A percentile compares a stretch with the other conserved stretches of the same genome.
Conservation (phyloP, 305 asterid species). For the Fraxinus platypoda region DNA sequence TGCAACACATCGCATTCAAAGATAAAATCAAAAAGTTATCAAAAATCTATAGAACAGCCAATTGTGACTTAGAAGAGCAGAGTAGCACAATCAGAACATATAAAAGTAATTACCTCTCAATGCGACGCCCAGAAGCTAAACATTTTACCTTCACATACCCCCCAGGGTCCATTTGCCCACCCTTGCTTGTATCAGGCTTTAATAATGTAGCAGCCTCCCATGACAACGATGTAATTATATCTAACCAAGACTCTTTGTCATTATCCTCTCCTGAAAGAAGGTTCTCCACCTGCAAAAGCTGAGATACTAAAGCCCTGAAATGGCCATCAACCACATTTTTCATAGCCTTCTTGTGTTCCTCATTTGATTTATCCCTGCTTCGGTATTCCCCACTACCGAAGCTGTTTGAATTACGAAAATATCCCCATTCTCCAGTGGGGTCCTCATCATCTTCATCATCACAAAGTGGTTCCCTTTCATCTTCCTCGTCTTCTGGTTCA, state of each 20-base stretch:
- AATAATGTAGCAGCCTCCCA: constrained; percentile 96
- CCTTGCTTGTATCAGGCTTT: constrained; percentile 87
- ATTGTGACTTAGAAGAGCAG: neutral
- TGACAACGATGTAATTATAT: constrained; percentile 77
- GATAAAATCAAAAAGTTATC: neutral
- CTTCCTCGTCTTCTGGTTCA: constrained; percentile 95
- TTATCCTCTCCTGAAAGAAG: constrained; percentile 66
- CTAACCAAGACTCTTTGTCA: constrained; percentile 86
- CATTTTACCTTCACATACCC: constrained; percentile 94
- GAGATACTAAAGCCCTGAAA: constrained; percentile 89
- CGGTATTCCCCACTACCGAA: constrained; percentile 83
- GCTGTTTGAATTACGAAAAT: constrained; percentile 61
- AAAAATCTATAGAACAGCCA: constrained; percentile 12
- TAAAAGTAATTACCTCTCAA: constrained; percentile 64
- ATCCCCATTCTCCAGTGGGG: constrained; percentile 90
- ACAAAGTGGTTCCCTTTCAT: constrained; percentile 70
- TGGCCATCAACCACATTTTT: constrained; percentile 91
- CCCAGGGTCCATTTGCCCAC: constrained; percentile 98
- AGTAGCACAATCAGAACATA: neutral
- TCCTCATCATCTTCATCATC: constrained; percentile 75
- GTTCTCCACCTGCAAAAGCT: constrained; percentile 94
- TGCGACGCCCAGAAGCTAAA: constrained; percentile 82
- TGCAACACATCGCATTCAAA: neutral
- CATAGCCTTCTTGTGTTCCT: constrained; percentile 75
- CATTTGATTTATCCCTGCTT: constrained; percentile 75